A percentile compares a stretch with the other conserved stretches of the same genome.
Conservation (phyloP, 1,284 basidiomycete species). For the Microbotryum silenes-acaulis region DNA sequence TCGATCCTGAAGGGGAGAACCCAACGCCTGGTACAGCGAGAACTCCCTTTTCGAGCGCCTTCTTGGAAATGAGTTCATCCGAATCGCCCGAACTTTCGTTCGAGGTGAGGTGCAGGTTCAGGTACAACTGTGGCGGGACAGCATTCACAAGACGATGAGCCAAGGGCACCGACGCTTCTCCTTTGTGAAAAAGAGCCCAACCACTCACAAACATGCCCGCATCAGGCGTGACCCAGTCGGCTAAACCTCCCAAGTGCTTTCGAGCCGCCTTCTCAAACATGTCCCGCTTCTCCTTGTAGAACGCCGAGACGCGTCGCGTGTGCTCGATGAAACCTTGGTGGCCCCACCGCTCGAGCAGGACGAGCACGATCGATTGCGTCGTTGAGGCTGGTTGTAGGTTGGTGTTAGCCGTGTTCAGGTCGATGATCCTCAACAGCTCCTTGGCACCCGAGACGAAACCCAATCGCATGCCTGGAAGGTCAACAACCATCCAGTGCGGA, state of each 20-base stretch:
- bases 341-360: slow-evolving; percentile 62
- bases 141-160: not conserved
- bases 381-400: slow-evolving; percentile 69
- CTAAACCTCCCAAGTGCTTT: slow-evolving; percentile 64
- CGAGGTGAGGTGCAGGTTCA: slow-evolving; percentile 33
- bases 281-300: slow-evolving; percentile 72
- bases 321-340: slow-evolving; percentile 65
- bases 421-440: slow-evolving; percentile 63
- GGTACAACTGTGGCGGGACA: slow-evolving; percentile 16
- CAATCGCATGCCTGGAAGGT: slow-evolving; percentile 44
- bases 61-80: slow-evolving; percentile 63
- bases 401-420: slow-evolving; percentile 57
- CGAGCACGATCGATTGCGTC: slow-evolving; percentile 64
- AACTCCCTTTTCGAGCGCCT: slow-evolving; percentile 72
- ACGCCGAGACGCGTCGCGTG: slow-evolving; percentile 57
- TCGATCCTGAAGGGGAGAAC: slow-evolving; percentile 63
- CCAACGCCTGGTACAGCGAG: slow-evolving; percentile 71
- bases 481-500: no score
- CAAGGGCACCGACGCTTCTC: slow-evolving; percentile 18
- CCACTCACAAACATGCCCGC: slow-evolving; percentile 54
- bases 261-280: slow-evolving; percentile 69
- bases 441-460: slow-evolving; percentile 77
- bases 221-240: slow-evolving; percentile 73
- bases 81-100: slow-evolving; percentile 56
- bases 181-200: slow-evolving; percentile 2